phyloP scores from a whole-genome alignment of 2,329 filamentous ascomycete genomes.

The Emmonsiellopsis sp. region DNA sequence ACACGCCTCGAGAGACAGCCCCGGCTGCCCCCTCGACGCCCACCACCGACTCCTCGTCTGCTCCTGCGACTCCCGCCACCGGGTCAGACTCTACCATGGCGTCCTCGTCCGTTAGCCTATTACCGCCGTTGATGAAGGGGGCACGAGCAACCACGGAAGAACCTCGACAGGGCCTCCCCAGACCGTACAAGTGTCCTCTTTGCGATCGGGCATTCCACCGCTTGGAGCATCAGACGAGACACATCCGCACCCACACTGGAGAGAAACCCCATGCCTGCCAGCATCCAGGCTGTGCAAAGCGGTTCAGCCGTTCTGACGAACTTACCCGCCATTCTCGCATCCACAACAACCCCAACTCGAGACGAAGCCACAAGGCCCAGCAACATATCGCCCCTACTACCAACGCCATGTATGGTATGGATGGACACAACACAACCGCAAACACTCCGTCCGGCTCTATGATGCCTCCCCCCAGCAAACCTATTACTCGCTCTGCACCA shows the following conservation, averaged over 20 bases:
- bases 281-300: constrained; percentile 92
- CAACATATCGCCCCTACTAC: constrained; percentile 31
- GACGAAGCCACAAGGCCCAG: constrained; percentile 75
- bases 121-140: constrained; percentile 37
- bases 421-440: constrained; percentile 22
- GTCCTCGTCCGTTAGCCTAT: constrained; percentile 32
- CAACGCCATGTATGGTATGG: constrained; percentile 31
- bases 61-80: constrained; percentile 18
- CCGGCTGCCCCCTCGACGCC: constrained; percentile 12
- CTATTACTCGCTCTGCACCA: constrained; percentile 80
- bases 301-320: constrained; percentile 93
- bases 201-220: constrained; percentile 99
- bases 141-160: constrained; percentile 51
- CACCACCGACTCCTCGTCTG: constrained; percentile 11
- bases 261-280: constrained; percentile 97
- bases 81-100: constrained; percentile 31
- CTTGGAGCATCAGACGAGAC: constrained; percentile 82
- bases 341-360: constrained; percentile 97
- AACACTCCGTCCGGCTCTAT: constrained; percentile 49
- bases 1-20: constrained; percentile 8
- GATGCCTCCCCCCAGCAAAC: constrained; percentile 71
- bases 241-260: constrained; percentile 94
- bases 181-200: constrained; percentile 95
- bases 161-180: constrained; percentile 67
- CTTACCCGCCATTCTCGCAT: constrained; percentile 94